These are phyloP conservation scores for Arthroderma sp. DNA, from an alignment of 2,329 filamentous ascomycete genomes.

Conservation along the genomic window DNA sequence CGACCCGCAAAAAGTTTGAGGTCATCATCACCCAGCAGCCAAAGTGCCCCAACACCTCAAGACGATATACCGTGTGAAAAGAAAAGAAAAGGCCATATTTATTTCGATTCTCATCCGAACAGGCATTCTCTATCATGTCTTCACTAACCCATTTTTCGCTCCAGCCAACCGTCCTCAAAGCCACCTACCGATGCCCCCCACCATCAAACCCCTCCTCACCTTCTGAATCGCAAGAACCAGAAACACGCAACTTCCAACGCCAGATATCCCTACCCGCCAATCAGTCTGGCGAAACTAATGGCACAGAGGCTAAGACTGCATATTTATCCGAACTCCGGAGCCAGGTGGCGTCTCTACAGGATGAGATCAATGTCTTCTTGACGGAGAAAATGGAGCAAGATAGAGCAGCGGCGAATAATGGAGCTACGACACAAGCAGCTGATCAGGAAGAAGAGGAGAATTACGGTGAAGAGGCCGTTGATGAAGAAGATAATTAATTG, in stretches of 20 bases:
- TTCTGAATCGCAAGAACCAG: slow-evolving; percentile 1
- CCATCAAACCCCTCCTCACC: slow-evolving; percentile 10
- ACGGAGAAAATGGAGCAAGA: slow-evolving; percentile 51
- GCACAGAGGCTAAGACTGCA: slow-evolving; percentile 33
- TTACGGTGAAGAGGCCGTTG: slow-evolving; percentile 70
- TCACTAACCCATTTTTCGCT: slow-evolving; percentile 8
- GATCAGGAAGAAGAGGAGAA: slow-evolving; percentile 40
- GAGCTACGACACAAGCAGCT: slow-evolving; percentile 12
- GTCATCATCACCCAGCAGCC: no score
- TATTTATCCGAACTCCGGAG: slow-evolving; percentile 41
- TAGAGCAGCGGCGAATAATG: slow-evolving; percentile 17
- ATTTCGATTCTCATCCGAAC: neutral
- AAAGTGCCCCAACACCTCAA: no score
- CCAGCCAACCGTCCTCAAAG: slow-evolving; percentile 10
- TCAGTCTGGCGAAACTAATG: slow-evolving; percentile 7
- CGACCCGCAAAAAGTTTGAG: no score
- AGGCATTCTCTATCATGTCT: slow-evolving; percentile 6
- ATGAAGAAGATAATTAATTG: slow-evolving; percentile 30
- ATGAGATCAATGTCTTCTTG: slow-evolving; percentile 45
- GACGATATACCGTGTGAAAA: no score
- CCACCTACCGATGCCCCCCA: slow-evolving; percentile 16
- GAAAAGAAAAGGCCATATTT: no score
- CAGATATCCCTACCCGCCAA: slow-evolving; percentile 15
- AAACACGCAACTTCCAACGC: slow-evolving; percentile 20
- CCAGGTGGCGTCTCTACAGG: slow-evolving; percentile 39